Evolutionary conservation across 140 eudicot species (phyloP), one percentile per base, ranked within the genome.

Genomic region (Cichorium intybus): DNA sequence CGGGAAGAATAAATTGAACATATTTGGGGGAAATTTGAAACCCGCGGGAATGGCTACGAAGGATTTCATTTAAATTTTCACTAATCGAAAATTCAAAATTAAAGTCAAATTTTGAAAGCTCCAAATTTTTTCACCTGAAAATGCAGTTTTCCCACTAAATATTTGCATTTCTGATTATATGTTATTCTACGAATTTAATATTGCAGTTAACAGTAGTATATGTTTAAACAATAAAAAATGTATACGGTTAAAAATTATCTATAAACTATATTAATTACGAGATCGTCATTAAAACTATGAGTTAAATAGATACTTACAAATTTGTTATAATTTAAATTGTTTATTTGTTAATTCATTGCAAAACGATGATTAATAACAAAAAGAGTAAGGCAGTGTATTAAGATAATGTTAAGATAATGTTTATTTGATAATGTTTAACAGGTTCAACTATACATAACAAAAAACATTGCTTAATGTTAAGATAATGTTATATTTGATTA

Each of bases 11-110:
- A 28, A 55, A 43, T 24, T 0, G 7, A 9, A 17, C 2, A 16
- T 2, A 41, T 62, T 56, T 5, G 50, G 18, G 71, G 64, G 47
- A 62, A 72, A 12, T 63, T 63, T 63, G 70, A 72, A 72, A 41
- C 7, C 11, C 58, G 77, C 77, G 78, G 78, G 78, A 73, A 56
- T 24, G 31, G 21, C n/a, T 45, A 64, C 24, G 18, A 0, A 53
- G 29, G 12, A 14, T 52, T 47, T 11, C 12, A 27, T 72, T 52
- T 28, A 15, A 61, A 26, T 43, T 54, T 73, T 64, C 53, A 60
- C 4, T 59, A 70, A 17, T 70, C 23, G 20, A 35, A 33, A 63
- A 43, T 63, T 72, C 26, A 41, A 63, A 33, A 41, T 72, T 48
- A 4, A 28, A 11, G 48, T 21, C 39, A 63, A 67, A 24, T 23